phyloP scores from a whole-genome alignment of 2,329 filamentous ascomycete genomes.

The Colletotrichum graminicola region DNA sequence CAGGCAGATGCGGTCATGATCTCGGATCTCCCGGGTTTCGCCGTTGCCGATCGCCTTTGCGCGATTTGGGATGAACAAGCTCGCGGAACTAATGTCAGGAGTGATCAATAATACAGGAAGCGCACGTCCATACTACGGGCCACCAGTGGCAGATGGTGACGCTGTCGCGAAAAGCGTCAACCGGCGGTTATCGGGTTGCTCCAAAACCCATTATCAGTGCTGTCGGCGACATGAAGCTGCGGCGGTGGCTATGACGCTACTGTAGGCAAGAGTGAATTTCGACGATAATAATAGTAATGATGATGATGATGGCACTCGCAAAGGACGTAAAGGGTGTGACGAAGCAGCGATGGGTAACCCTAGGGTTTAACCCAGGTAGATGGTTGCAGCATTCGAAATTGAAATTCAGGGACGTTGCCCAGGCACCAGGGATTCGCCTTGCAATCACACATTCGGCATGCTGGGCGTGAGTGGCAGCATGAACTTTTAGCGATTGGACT shows the following conservation, averaged over 20 bases:
- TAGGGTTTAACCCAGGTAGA: background rate
- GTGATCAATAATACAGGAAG: background rate
- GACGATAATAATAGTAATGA: no score
- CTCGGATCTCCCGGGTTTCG: background rate
- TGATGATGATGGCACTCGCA: no score
- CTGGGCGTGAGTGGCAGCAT: background rate
- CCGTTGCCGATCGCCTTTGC: no score
- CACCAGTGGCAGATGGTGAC: background rate
- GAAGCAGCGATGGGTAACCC: no score
- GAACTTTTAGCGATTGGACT: background rate
- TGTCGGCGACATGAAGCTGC: no score
- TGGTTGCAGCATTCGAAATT: no score
- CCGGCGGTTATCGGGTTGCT: background rate
- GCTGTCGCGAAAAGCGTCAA: background rate
- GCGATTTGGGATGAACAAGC: background rate
- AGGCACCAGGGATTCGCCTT: background rate
- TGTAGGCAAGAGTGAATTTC: no score
- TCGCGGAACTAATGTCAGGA: background rate
- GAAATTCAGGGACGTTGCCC: background rate
- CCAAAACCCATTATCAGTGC: background rate
- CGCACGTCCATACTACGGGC: no score
- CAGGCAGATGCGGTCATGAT: no score
- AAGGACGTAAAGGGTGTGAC: no score
- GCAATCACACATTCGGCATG: background rate
- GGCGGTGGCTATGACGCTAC: no score